These are phyloP conservation scores for Talaromyces sp. DNA, from an alignment of 2,329 filamentous ascomycete species.

Conservation along the genomic window DNA sequence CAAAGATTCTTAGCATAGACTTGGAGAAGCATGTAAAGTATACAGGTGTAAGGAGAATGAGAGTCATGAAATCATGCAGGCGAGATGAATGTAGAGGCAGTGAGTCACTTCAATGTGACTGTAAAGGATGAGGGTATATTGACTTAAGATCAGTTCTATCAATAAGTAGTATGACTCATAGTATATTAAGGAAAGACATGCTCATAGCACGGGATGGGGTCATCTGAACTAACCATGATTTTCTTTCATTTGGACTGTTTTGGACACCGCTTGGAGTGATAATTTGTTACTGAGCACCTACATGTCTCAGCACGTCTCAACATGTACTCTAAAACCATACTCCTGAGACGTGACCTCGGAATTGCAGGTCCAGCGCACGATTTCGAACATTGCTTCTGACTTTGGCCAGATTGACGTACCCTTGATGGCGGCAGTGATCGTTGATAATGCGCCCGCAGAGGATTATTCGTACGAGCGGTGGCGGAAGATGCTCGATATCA, in stretches of 20 bases:
- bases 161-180: too few relatives aligned
- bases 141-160: too few relatives aligned
- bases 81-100: background rate
- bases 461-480: conserved; percentile 30
- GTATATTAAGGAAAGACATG: too few relatives aligned
- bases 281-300: conserved; percentile 11
- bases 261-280: too few relatives aligned
- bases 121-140: too few relatives aligned
- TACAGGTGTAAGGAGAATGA: background rate
- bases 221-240: too few relatives aligned
- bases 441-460: conserved; percentile 30
- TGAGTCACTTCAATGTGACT: background rate
- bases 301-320: conserved; percentile 14
- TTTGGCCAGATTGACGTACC: conserved; percentile 36
- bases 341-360: conserved; percentile 37
- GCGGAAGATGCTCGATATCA: conserved; percentile 33
- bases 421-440: conserved; percentile 38
- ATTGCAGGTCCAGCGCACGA: conserved; percentile 31
- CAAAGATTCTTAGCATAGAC: background rate
- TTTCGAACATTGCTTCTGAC: conserved; percentile 26
- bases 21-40: background rate
- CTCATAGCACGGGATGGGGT: too few relatives aligned
- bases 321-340: conserved; percentile 31
- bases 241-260: too few relatives aligned
- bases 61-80: background rate